Evolutionary conservation across 108 stramenopile genomes (phyloP).

Genomic region (Pseudonitzschia delicatissima): DNA sequence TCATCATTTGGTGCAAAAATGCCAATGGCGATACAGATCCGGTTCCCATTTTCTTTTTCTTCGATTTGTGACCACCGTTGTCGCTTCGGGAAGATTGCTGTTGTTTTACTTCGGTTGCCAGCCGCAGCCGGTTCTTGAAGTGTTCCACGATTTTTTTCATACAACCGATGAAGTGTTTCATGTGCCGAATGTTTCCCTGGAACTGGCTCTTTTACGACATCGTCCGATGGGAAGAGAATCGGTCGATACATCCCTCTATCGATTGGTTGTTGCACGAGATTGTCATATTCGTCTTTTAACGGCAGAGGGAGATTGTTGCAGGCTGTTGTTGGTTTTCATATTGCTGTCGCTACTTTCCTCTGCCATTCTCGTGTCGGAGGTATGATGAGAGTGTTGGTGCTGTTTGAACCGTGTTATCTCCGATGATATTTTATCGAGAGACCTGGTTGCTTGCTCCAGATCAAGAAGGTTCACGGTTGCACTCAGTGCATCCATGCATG

Average conservation of each 20-base stretch:
- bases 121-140: constrained; percentile 51
- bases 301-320: neutral
- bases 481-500: constrained; percentile 90
- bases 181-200: constrained; percentile 94
- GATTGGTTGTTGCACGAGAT: constrained; percentile 53
- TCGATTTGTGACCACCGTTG: neutral
- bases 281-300: constrained; percentile 44
- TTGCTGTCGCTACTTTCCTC: constrained; percentile 61
- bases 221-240: constrained; percentile 7
- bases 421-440: constrained; percentile 53
- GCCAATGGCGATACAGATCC: constrained; percentile 79
- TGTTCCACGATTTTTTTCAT: constrained; percentile 83
- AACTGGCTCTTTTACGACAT: constrained; percentile 86
- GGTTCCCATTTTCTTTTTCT: constrained; percentile 48
- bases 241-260: constrained; percentile 47
- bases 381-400: too few species aligned
- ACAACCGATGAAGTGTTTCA: constrained; percentile 89
- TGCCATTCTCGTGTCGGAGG: too few species aligned
- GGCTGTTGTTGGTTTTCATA: constrained; percentile 63
- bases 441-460: constrained; percentile 76
- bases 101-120: constrained; percentile 40
- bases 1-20: constrained; percentile 80
- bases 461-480: constrained; percentile 71
- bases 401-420: constrained; percentile 74
- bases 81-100: neutral